These are phyloP conservation scores for Cucurbita argyrosperma DNA, from an alignment of 306 rosid genomes.

Conservation along the genomic window DNA sequence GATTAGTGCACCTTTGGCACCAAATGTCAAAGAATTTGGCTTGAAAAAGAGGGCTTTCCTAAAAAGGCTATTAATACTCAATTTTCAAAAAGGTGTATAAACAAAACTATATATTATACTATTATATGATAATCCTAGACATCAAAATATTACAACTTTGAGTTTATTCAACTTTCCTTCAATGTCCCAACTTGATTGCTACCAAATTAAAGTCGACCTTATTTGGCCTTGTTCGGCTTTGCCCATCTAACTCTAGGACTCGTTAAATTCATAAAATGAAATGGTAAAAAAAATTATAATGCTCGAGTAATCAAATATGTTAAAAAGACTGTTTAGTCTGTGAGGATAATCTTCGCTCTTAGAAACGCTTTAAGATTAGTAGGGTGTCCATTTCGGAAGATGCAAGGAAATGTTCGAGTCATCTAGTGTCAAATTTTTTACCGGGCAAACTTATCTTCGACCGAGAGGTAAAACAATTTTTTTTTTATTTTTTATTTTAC, in stretches of 20 bases:
- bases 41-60: background rate
- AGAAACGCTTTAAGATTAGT: no score
- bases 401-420: no score
- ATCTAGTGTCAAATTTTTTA: no score
- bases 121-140: background rate
- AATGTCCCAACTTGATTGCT: background rate
- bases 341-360: no score
- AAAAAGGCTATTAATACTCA: background rate
- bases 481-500: background rate
- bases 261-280: no score
- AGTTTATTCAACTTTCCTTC: background rate
- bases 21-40: slow-evolving; percentile 1
- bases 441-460: no score
- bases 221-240: background rate
- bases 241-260: background rate
- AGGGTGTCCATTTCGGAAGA: no score
- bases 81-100: background rate
- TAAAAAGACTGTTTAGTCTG: no score
- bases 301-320: no score
- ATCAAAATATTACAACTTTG: background rate
- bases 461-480: no score
- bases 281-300: no score
- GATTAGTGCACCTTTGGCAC: background rate
- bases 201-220: background rate
- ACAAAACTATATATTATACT: background rate